Conservation (phyloP, 2,329 filamentous ascomycete species). For the Claviceps sp. region DNA sequence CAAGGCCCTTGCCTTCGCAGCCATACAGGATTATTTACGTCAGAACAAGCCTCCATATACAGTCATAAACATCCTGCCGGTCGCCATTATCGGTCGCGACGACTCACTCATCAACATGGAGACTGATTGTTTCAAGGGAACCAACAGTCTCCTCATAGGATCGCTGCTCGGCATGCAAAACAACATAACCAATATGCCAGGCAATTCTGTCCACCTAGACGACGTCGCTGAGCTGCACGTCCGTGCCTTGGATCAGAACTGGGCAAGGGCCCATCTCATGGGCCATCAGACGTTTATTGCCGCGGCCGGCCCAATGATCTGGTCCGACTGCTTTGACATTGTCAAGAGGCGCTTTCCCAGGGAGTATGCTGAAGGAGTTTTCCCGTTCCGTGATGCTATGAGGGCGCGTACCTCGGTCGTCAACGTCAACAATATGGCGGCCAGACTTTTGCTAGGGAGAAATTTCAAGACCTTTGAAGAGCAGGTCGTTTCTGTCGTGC, state of each 20-base stretch:
- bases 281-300: conserved; percentile 12
- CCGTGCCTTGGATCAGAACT: conserved; percentile 17
- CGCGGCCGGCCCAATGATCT: conserved; percentile 17
- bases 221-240: conserved; percentile 26
- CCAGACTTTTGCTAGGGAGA: conserved; percentile 14
- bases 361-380: conserved; percentile 8
- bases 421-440: conserved; percentile 7
- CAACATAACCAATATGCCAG: conserved; percentile 11
- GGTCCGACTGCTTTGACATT: conserved; percentile 26
- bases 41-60: conserved; percentile 21
- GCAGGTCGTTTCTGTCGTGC: conserved; percentile 15
- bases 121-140: conserved; percentile 16
- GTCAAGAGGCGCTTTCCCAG: conserved; percentile 16
- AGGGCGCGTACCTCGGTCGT: conserved; percentile 1
- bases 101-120: conserved; percentile 15
- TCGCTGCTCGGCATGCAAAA: conserved; percentile 17
- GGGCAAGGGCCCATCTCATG: conserved; percentile 8
- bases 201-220: conserved; percentile 22
- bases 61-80: conserved; percentile 22
- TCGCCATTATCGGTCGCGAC: conserved; percentile 23
- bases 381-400: conserved; percentile 6
- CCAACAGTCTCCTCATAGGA: conserved; percentile 21
- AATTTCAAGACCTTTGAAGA: conserved; percentile 14
- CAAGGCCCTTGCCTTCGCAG: conserved; percentile 21
- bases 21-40: conserved; percentile 20